Evolutionary conservation across 768 basidiomycete genomes (phyloP).

Genomic region (Dictyophora rubrovolvata): DNA sequence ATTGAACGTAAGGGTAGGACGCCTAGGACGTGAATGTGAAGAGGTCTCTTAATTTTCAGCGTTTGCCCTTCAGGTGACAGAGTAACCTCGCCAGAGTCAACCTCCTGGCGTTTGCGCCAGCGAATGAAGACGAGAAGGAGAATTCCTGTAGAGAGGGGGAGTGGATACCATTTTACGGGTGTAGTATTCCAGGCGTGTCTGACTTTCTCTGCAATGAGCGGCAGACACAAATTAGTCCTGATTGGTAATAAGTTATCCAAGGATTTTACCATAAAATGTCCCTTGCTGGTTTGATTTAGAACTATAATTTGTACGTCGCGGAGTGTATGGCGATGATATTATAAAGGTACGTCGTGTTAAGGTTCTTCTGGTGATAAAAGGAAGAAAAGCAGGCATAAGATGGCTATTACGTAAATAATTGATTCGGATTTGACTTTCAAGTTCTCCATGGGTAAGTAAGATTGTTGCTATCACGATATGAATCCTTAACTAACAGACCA

Average conservation of each 20-base stretch:
- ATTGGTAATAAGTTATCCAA: not conserved
- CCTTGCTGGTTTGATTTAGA: not conserved
- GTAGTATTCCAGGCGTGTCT: conserved; percentile 76
- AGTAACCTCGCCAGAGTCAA: conserved; percentile 7
- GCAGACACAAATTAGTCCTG: not conserved
- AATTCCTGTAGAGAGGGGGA: conserved; percentile 84
- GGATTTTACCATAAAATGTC: not conserved
- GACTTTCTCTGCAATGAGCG: conserved; percentile 24
- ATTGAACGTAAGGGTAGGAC: conserved; percentile 90
- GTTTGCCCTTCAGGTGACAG: conserved; percentile 33
- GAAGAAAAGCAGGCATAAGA: not conserved
- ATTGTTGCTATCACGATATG: too few species aligned
- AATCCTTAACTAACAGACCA: too few species aligned
- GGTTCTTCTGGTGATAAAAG: not conserved
- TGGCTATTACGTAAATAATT: too few species aligned
- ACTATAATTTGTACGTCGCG: not conserved
- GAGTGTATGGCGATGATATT: not conserved
- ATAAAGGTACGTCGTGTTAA: not conserved
- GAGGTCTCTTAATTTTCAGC: conserved; percentile 71
- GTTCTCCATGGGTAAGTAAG: too few species aligned
- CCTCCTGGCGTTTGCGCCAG: conserved; percentile 42
- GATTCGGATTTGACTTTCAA: too few species aligned
- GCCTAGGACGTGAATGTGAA: conserved; percentile 89
- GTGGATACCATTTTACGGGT: conserved; percentile 91
- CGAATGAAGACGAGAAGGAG: conserved; percentile 74